Conservation (phyloP, 139 green algal species). For the Chlamydomonas eustigma region DNA sequence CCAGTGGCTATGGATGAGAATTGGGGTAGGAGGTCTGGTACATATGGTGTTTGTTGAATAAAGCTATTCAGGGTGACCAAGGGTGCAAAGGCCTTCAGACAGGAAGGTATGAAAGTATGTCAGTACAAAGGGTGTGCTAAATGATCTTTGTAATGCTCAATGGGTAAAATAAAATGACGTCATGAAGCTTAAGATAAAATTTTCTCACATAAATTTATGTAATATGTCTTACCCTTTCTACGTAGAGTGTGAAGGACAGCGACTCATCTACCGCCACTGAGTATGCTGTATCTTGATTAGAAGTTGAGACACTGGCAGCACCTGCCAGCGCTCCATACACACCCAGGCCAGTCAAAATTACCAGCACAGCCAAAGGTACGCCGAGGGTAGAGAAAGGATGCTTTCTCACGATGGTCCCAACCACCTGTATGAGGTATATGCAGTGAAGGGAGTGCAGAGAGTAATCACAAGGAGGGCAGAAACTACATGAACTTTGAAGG, state of each 20-base stretch:
- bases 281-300: not conserved
- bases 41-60: conserved; percentile 6
- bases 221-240: not conserved
- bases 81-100: not conserved
- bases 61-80: not conserved
- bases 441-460: not conserved
- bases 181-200: too few species aligned
- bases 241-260: not conserved
- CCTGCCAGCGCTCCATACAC: not conserved
- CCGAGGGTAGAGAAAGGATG: not conserved
- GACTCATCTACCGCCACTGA: not conserved
- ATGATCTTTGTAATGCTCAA: too few species aligned
- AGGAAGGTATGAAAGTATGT: not conserved
- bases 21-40: not conserved
- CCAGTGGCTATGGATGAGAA: not conserved
- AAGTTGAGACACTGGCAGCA: not conserved
- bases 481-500: not conserved
- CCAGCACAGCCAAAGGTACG: not conserved
- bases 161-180: too few species aligned
- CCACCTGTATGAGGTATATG: not conserved
- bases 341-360: not conserved
- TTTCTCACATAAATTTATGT: too few species aligned
- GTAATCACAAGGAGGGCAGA: not conserved
- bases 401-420: not conserved
- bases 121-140: too few species aligned